Evolutionary conservation across 495 filamentous ascomycete species (phyloP), one percentile per base, ranked within the genome.

Genomic region (Penicillium turbatum): DNA sequence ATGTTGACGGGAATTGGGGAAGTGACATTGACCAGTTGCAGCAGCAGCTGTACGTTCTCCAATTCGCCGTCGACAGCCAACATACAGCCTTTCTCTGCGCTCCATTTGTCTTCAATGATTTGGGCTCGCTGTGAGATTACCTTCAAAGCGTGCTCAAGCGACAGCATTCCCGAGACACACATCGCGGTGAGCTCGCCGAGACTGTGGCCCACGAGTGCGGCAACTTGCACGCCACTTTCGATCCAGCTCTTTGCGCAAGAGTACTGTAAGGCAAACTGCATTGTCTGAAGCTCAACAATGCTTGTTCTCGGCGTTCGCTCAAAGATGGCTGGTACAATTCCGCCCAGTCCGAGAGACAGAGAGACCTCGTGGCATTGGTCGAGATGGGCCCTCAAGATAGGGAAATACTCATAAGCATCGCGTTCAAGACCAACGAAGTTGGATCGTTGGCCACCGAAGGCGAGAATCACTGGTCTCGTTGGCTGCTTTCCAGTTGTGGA

Each of bases 231-330:
- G 6, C 76, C 77, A 48, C 57, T 68, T 17, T 77, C 70, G 0
- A 80, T 74, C 78, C 78, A 82, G 19, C 57, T 43, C 13, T 56
- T 65, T 0, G 78, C 76, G 34, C 55, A 72, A 4, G 76, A 56
- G 45, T 81, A 80, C 50, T 81, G 78, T 31, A 76, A n/a, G 0
- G 79, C 57, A 52, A 82, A 80, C 0, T 77, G 57, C 10, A 59
- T 38, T n/a, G 8, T 54, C 30, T 45, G 42, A 27, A 45, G n/a
- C 16, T 45, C n/a, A 2, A 32, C 42, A 1, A 17, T 31, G 11
- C 30, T 30, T 5, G 5, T 5, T 11, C 29, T 31, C 2, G 42
- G 27, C 2, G 13, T 19, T 0, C 27, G 26, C 5, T 31, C 26
- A 19, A 45, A 45, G 5, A 45, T 45, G 7, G n/a, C 42, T 1